Evolutionary conservation across 805 yeast species (phyloP).

Genomic region (Torulaspora maleeae): DNA sequence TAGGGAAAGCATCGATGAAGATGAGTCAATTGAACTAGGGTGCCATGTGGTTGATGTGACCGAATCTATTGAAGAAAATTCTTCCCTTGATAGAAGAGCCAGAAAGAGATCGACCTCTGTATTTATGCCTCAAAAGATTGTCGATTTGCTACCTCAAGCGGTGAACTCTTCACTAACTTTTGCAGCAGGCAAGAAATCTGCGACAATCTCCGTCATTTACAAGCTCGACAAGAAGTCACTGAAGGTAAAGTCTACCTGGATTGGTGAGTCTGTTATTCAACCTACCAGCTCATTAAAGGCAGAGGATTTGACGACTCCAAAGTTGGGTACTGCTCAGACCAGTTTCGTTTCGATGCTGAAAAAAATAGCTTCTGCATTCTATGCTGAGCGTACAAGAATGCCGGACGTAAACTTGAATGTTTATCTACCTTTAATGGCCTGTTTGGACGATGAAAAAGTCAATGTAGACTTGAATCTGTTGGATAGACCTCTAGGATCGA

Average conservation of each 20-base stretch:
- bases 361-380: conserved; percentile 26
- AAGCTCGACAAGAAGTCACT: conserved; percentile 68
- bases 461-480: conserved; percentile 68
- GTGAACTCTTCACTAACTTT: conserved; percentile 60
- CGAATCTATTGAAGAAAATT: conserved; percentile 63
- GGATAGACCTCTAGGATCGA: conserved; percentile 51
- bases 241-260: conserved; percentile 69
- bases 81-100: conserved; percentile 79
- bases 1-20: conserved; percentile 52
- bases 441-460: conserved; percentile 79
- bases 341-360: conserved; percentile 15
- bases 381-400: conserved; percentile 23
- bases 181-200: conserved; percentile 51
- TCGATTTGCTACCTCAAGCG: conserved; percentile 61
- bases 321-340: conserved; percentile 16
- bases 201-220: conserved; percentile 74
- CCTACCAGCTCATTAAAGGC: conserved; percentile 44
- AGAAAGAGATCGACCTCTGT: conserved; percentile 88
- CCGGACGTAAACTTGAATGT: conserved; percentile 24
- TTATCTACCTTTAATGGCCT: conserved; percentile 64
- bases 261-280: conserved; percentile 64
- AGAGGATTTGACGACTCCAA: conserved; percentile 19
- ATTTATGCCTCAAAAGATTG: conserved; percentile 70
- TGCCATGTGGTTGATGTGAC: conserved; percentile 82
- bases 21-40: conserved; percentile 65